These are phyloP conservation scores for Nicotiana otophora DNA, from an alignment of 257 asterid species.

Conservation along the genomic window DNA sequence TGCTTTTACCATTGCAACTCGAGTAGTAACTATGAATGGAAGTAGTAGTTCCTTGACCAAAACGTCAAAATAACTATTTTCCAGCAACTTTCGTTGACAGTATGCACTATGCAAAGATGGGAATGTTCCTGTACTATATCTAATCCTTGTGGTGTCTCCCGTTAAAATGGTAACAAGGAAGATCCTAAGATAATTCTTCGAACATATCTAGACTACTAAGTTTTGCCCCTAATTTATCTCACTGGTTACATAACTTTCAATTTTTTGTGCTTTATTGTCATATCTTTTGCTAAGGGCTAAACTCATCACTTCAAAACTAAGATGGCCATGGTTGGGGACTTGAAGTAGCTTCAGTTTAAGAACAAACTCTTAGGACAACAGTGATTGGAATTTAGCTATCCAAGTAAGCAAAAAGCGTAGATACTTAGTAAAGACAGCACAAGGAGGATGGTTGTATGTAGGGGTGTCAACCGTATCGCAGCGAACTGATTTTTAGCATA, in stretches of 20 bases:
- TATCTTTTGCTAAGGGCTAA: neutral
- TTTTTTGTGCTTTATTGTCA: neutral
- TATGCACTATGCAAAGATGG: neutral
- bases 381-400: neutral
- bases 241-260: neutral
- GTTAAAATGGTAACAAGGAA: neutral
- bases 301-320: neutral
- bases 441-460: neutral
- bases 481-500: too few relatives aligned
- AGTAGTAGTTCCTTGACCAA: neutral
- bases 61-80: neutral
- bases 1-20: neutral
- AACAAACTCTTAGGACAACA: neutral
- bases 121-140: neutral
- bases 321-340: neutral
- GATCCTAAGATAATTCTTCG: neutral
- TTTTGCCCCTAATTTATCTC: neutral
- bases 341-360: neutral
- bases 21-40: neutral
- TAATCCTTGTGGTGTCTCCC: neutral
- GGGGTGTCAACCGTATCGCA: too few relatives aligned
- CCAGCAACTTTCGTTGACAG: neutral
- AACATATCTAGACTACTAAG: neutral
- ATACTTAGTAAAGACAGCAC: neutral
- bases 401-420: neutral